Base-by-base conservation (phyloP, 2,329 filamentous ascomycete genomes). In the Lecanoromycetidae sp. region DNA sequence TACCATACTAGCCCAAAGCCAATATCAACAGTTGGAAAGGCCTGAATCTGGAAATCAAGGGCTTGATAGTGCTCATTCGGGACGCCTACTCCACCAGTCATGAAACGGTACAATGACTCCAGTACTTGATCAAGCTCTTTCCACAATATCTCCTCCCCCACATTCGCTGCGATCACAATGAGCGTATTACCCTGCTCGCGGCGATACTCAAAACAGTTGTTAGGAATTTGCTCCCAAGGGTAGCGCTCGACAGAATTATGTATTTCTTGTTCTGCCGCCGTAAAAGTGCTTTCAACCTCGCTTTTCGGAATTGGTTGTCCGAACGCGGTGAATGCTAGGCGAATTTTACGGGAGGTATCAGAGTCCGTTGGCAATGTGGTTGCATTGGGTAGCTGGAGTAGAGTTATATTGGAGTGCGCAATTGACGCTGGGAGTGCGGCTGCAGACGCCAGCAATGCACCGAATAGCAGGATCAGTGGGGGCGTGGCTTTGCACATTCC, bases 191-290 rank as follows among this genome's bases (percentile, higher is more conserved):
- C 30, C 9, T 23, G 5, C 2, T 22, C 22, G 23, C 20, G 17
- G 15, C 20, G 44, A 25, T 35, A 47, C 13, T 35, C 37, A 30
- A 47, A 47, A 35, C 32, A 30, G 13, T 47, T 26, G 8, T 37
- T 17, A 17, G 26, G n/a, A 23, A 47, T 42, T 9, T 8, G 6
- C 20, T 42, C 5, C 9, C 26, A 17, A 15, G 37, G 22, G 19
- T 22, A 3, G 22, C 9, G 9, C 1, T 33, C 25, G 15, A 22
- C 13, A n/a, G 13, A 9, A 9, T 32, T 20, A 10, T 1, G 0
- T 17, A 23, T 19, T 5, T 25, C 12, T 7, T 6, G 12, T 3
- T 37, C 10, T 12, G 45, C 45, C 4, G 20, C 26, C 9, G 3
- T 2, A 17, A 47, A 36, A 3, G 33, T 42, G 17, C 30, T n/a